These are phyloP conservation scores for Cyclocybe aegerita DNA, from an alignment of 768 basidiomycete genomes.

Conservation along the genomic window DNA sequence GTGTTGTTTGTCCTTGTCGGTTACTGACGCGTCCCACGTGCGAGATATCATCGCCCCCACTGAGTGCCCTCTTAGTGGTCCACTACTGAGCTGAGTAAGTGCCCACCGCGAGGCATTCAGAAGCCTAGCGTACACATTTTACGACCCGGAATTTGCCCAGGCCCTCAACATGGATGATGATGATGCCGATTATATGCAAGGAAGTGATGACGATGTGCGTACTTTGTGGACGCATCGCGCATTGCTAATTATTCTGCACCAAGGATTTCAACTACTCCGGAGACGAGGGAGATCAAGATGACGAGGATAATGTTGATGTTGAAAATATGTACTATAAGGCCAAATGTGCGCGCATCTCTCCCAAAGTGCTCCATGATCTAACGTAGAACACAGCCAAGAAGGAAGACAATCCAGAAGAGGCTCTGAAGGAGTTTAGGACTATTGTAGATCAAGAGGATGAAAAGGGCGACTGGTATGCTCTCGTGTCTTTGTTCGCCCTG, in stretches of 20 bases:
- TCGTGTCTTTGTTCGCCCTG: background rate
- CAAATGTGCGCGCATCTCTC: constrained; percentile 62
- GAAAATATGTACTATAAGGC: constrained; percentile 99
- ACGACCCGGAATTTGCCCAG: background rate
- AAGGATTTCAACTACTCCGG: constrained; percentile 98
- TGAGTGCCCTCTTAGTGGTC: too few relatives aligned
- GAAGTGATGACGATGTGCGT: constrained; percentile 78
- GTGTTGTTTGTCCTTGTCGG: too few relatives aligned
- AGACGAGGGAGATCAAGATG: constrained; percentile 72
- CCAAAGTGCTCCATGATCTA: constrained; percentile 2
- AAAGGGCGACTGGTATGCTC: constrained; percentile 85
- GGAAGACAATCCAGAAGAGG: constrained; percentile 91
- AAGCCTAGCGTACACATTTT: background rate
- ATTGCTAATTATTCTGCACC: constrained; percentile 48
- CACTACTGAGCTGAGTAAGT: too few relatives aligned
- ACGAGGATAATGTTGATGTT: constrained; percentile 80
- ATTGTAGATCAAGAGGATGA: constrained; percentile 93
- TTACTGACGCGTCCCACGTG: too few relatives aligned
- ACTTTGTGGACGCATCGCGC: constrained; percentile 5
- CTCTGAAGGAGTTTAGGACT: constrained; percentile 82
- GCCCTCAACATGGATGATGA: constrained; percentile 76
- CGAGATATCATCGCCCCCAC: too few relatives aligned
- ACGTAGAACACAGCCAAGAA: constrained; percentile 67
- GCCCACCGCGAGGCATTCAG: background rate
- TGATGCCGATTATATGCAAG: constrained; percentile 94